Conservation (phyloP, 306 rosid species). For the Cyamopsis tetragonoloba region DNA sequence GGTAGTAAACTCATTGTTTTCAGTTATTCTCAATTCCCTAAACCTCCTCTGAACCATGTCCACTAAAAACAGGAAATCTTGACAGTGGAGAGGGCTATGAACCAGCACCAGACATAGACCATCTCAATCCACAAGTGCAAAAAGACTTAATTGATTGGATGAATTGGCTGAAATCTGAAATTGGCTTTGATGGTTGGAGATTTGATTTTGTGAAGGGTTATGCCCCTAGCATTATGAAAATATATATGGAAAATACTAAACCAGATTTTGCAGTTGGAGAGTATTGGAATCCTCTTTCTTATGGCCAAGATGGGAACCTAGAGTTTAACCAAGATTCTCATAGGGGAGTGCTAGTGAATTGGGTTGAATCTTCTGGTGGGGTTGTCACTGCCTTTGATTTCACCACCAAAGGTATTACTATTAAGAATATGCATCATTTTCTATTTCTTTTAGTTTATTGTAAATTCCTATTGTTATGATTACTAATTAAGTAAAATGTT, state of each 20-base stretch:
- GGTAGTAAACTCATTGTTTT: too few species aligned
- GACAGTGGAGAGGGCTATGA: slow-evolving; percentile 46
- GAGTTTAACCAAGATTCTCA: slow-evolving; percentile 40
- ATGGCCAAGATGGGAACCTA: slow-evolving; percentile 31
- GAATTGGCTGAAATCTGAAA: slow-evolving; percentile 68
- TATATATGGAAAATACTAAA: slow-evolving; percentile 53
- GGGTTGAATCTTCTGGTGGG: slow-evolving; percentile 42
- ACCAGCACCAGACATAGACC: slow-evolving; percentile 67
- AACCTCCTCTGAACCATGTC: too few species aligned
- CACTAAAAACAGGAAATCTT: too few species aligned
- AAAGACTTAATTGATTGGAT: slow-evolving; percentile 68
- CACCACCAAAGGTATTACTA: too few species aligned
- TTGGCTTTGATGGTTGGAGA: slow-evolving; percentile 77
- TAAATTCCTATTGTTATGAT: too few species aligned
- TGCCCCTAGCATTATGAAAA: slow-evolving; percentile 45
- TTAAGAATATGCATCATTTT: too few species aligned
- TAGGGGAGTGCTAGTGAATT: slow-evolving; percentile 29
- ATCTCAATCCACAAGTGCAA: slow-evolving; percentile 69
- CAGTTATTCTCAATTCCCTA: too few species aligned
- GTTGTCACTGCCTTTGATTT: slow-evolving; percentile 48
- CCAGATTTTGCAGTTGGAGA: slow-evolving; percentile 81
- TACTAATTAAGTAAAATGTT: too few species aligned
- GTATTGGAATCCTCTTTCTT: slow-evolving; percentile 51
- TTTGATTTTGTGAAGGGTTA: slow-evolving; percentile 74
- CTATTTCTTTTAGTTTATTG: too few species aligned